Conservation (phyloP, 768 basidiomycete species). For the Kondoa malvinella region DNA sequence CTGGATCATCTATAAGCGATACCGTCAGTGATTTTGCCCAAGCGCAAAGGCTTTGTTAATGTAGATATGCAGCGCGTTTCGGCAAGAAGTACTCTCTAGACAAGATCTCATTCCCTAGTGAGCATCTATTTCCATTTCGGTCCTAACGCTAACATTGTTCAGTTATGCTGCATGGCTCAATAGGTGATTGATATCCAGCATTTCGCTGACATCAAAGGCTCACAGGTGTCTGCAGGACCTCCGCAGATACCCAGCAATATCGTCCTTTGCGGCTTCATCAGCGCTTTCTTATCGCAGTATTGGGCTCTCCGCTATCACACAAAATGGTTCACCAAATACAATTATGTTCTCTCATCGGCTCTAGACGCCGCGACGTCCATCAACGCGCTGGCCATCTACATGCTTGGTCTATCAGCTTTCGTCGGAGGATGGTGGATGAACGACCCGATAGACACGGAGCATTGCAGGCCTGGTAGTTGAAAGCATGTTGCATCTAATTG, state of each 20-base stretch:
- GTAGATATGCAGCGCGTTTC: not conserved
- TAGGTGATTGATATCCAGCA: not conserved
- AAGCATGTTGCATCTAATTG: too few relatives aligned
- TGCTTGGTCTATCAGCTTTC: slow-evolving; percentile 12
- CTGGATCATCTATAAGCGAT: slow-evolving; percentile 22
- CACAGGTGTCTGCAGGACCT: slow-evolving; percentile 12
- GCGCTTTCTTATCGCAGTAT: slow-evolving; percentile 22
- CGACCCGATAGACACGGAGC: slow-evolving; percentile 16
- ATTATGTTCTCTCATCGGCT: slow-evolving; percentile 18
- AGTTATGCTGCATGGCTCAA: slow-evolving; percentile 24
- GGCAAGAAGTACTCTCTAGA: not conserved
- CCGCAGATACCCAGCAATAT: slow-evolving; percentile 28
- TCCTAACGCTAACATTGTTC: not conserved
- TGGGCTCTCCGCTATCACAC: slow-evolving; percentile 21
- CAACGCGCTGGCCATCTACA: slow-evolving; percentile 23
- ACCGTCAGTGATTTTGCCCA: not conserved
- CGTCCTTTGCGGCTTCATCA: slow-evolving; percentile 24
- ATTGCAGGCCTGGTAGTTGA: slow-evolving; percentile 11
- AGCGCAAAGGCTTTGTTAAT: not conserved
- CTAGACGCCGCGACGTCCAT: slow-evolving; percentile 27
- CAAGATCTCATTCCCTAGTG: slow-evolving; percentile 20
- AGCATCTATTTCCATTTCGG: not conserved
- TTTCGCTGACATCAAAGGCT: not conserved
- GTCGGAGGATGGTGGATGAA: slow-evolving; percentile 14
- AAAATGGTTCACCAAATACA: slow-evolving; percentile 23